These are phyloP conservation scores for Rhodotorula sp. DNA, from an alignment of 1,284 basidiomycete genomes.

Conservation along the genomic window DNA sequence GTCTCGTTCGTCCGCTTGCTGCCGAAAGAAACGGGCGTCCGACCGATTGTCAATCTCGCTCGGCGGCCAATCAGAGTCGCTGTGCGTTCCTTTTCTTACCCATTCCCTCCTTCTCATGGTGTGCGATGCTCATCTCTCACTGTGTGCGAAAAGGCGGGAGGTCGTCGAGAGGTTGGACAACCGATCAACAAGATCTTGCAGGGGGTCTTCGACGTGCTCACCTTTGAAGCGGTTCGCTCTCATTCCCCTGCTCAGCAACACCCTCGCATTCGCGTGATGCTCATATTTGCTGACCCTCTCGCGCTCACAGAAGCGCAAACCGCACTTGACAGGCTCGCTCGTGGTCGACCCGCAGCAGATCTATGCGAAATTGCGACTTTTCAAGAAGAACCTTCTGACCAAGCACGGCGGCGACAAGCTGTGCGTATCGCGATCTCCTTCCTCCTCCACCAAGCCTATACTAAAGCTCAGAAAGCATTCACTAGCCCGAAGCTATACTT, in stretches of 20 bases:
- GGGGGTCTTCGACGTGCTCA: constrained; percentile 76
- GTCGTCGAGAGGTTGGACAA: constrained; percentile 46
- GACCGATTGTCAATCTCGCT: constrained; percentile 90
- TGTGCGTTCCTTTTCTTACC: background rate
- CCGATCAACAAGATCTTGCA: constrained; percentile 86
- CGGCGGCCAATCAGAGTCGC: constrained; percentile 56
- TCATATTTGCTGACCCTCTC: background rate
- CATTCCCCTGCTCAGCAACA: background rate
- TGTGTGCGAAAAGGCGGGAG: background rate
- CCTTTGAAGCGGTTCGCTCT: constrained; percentile 70
- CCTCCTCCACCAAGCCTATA: no score
- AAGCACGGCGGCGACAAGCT: constrained; percentile 54
- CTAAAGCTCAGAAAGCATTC: background rate
- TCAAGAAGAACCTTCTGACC: constrained; percentile 60
- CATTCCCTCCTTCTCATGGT: rapidly evolving
- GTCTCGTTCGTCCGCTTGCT: constrained; percentile 83
- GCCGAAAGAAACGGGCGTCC: constrained; percentile 90
- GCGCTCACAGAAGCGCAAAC: constrained; percentile 63
- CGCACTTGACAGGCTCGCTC: constrained; percentile 68
- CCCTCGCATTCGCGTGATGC: background rate
- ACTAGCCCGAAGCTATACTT: constrained; percentile 81
- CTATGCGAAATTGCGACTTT: constrained; percentile 67
- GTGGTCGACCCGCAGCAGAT: constrained; percentile 81
- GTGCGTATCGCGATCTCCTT: constrained; percentile 53
- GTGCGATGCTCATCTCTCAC: no score